These are phyloP conservation scores for Thielaviopsis punctulata DNA, from an alignment of 2,329 filamentous ascomycete genomes.

Conservation along the genomic window DNA sequence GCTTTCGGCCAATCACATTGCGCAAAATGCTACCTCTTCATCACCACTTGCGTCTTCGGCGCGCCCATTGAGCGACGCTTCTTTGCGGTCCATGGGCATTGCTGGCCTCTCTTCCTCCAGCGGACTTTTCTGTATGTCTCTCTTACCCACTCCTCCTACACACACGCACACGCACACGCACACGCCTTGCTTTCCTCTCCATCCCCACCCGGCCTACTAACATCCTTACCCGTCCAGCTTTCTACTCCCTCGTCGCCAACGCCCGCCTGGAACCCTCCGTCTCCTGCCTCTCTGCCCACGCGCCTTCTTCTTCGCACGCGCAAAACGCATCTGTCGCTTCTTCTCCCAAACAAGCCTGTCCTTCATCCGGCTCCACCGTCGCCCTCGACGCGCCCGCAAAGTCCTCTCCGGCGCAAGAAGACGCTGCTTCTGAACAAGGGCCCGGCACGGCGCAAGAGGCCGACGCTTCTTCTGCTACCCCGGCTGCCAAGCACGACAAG, in stretches of 20 bases:
- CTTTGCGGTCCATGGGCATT: not conserved
- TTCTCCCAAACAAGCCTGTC: not conserved
- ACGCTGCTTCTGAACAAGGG: too few relatives aligned
- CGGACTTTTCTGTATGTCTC: not conserved
- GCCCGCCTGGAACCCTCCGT: not conserved
- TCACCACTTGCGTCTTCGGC: not conserved
- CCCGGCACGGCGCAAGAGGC: too few relatives aligned
- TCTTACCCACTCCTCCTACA: not conserved
- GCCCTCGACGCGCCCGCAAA: not conserved
- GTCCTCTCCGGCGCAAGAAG: not conserved
- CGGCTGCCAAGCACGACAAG: not conserved
- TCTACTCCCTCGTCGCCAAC: not conserved
- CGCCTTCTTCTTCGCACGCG: not conserved
- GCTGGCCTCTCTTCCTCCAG: not conserved
- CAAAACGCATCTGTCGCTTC: not conserved
- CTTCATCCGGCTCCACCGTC: not conserved
- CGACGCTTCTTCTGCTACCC: too few relatives aligned
- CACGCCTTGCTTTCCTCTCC: not conserved
- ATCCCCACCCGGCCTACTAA: too few relatives aligned
- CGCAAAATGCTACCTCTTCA: not conserved
- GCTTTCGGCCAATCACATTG: not conserved
- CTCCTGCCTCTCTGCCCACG: not conserved
- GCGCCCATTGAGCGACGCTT: not conserved
- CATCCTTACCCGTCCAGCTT: not conserved
- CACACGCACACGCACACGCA: not conserved